Evolutionary conservation across 2,329 filamentous ascomycete genomes (phyloP).

Genomic region (Penicillium vulpinum): DNA sequence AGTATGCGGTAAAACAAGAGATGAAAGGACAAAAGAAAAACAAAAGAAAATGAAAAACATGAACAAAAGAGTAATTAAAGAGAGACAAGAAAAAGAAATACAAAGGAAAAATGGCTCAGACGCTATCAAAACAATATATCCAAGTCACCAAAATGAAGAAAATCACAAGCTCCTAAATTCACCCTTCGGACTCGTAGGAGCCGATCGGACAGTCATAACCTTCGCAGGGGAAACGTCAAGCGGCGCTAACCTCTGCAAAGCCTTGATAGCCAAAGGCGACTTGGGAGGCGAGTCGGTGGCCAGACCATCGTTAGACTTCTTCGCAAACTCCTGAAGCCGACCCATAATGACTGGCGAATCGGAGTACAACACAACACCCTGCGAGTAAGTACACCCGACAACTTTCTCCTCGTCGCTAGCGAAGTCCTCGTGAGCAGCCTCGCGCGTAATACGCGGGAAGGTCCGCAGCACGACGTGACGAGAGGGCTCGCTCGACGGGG

Average conservation of each 20-base stretch:
- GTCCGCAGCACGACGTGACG: constrained; percentile 52
- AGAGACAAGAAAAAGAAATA: not conserved
- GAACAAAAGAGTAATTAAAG: too few species aligned
- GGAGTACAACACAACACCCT: constrained; percentile 52
- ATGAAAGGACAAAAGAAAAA: not conserved
- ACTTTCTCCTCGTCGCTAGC: constrained; percentile 49
- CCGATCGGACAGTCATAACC: constrained; percentile 17
- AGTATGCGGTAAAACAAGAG: not conserved
- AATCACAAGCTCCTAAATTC: constrained; percentile 8
- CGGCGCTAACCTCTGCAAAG: constrained; percentile 8
- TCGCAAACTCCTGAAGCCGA: constrained; percentile 42
- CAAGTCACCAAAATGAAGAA: not conserved
- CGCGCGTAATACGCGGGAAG: constrained; percentile 55
- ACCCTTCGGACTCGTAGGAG: constrained; percentile 23
- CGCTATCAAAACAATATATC: not conserved
- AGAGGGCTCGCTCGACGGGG: constrained; percentile 23
- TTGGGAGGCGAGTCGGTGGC: constrained; percentile 15
- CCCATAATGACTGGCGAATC: constrained; percentile 47
- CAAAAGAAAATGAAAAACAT: not conserved
- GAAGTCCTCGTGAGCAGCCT: constrained; percentile 52
- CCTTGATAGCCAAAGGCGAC: constrained; percentile 3
- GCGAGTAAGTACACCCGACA: constrained; percentile 48
- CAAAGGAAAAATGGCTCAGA: not conserved
- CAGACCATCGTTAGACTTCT: constrained; percentile 27
- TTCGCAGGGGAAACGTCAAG: constrained; percentile 2